Percentiles rank a stretch among this genome's conserved stretches.
Conservation (phyloP, 495 filamentous ascomycete species). For the Aspergillus haitiensis region DNA sequence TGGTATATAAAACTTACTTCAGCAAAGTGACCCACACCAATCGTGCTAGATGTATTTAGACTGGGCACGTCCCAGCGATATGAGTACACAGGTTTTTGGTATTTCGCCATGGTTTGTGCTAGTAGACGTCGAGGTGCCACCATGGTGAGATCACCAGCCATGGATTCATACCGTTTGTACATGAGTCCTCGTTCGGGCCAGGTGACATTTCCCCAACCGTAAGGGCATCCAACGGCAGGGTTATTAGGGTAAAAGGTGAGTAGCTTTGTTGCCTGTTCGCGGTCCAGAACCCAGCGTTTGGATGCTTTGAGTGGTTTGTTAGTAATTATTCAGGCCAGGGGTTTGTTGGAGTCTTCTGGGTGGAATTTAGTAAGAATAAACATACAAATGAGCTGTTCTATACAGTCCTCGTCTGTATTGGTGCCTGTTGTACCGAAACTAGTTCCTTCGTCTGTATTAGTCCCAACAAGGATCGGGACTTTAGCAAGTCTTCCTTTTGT, state of each 20-base stretch:
- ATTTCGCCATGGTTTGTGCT: slow-evolving; percentile 47
- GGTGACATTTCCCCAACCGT: slow-evolving; percentile 51
- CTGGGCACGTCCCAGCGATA: slow-evolving; percentile 54
- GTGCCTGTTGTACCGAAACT: slow-evolving; percentile 47
- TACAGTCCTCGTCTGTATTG: slow-evolving; percentile 45
- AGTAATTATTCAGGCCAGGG: background rate
- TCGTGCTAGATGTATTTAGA: slow-evolving; percentile 29
- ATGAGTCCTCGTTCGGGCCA: slow-evolving; percentile 45
- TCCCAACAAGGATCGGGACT: slow-evolving; percentile 48
- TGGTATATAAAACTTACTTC: slow-evolving; percentile 25
- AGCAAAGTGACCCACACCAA: slow-evolving; percentile 42
- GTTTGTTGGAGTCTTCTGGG: no score
- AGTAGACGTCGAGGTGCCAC: slow-evolving; percentile 54
- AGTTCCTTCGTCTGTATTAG: slow-evolving; percentile 52
- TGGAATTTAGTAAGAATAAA: background rate
- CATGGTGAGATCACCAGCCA: slow-evolving; percentile 57
- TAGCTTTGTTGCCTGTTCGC: slow-evolving; percentile 31
- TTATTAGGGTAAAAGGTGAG: slow-evolving; percentile 45
- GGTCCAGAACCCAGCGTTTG: slow-evolving; percentile 39
- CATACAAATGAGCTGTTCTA: slow-evolving; percentile 43
- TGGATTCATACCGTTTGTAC: slow-evolving; percentile 54
- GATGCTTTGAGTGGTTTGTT: slow-evolving; percentile 26
- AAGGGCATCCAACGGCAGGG: slow-evolving; percentile 45
- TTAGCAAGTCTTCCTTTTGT: slow-evolving; percentile 36
- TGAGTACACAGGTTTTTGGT: slow-evolving; percentile 49